Conservation (phyloP, 495 filamentous ascomycete species). For the Tuber melanosporum region DNA sequence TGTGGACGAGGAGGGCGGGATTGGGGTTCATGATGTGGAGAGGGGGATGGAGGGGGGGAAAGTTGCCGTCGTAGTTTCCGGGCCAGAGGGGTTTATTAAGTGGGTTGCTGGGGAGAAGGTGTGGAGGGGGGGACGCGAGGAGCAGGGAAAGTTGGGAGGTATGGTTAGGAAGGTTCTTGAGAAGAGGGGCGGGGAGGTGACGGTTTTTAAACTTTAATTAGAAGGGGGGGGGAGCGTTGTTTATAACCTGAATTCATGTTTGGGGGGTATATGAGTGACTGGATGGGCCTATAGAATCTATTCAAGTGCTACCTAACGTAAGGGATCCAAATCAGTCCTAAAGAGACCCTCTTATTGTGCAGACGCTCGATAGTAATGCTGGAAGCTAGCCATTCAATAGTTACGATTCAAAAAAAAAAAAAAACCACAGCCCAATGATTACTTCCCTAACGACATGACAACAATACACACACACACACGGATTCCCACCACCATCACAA, state of each 20-base stretch:
- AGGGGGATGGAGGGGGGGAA: constrained; percentile 38
- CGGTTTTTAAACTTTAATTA: constrained; percentile 45
- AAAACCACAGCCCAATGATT: neutral
- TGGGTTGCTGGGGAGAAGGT: constrained; percentile 75
- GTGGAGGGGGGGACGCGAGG: constrained; percentile 58
- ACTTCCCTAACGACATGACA: neutral
- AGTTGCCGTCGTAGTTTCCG: constrained; percentile 70
- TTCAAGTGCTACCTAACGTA: neutral
- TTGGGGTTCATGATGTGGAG: constrained; percentile 30
- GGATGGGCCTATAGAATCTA: neutral
- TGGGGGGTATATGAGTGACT: neutral
- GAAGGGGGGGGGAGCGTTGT: neutral
- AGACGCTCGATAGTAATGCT: neutral
- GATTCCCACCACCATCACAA: too few species aligned
- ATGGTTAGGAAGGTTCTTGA: constrained; percentile 46
- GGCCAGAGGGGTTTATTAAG: constrained; percentile 81
- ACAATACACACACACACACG: too few species aligned
- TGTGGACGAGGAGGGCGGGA: constrained; percentile 33
- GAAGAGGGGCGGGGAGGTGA: constrained; percentile 45
- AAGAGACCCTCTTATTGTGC: neutral
- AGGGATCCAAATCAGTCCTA: neutral
- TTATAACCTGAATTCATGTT: neutral
- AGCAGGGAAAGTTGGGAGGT: constrained; percentile 60
- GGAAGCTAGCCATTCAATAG: neutral
- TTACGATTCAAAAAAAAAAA: neutral